Percentiles rank a stretch among this genome's conserved stretches.
phyloP scores from a whole-genome alignment of 2,329 filamentous ascomycete species.

The Penicillium sp. region DNA sequence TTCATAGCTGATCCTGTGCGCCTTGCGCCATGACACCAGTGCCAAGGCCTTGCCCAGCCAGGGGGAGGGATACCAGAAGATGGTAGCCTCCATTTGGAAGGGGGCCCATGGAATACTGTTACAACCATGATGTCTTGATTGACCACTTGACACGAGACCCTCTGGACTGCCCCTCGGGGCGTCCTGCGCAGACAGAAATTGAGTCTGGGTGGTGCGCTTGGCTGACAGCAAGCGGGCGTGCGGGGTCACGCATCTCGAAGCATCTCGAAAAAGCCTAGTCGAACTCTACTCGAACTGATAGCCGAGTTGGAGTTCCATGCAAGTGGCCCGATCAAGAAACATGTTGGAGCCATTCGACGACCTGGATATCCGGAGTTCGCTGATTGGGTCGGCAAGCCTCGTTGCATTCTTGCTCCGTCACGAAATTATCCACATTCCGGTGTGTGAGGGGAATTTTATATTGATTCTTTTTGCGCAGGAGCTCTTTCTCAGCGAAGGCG shows the following conservation, averaged over 20 bases:
- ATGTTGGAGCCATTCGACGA: slow-evolving; percentile 77
- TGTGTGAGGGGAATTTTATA: slow-evolving; percentile 45
- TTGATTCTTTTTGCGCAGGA: slow-evolving; percentile 44
- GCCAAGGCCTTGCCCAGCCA: slow-evolving; percentile 30
- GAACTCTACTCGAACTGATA: slow-evolving; percentile 18
- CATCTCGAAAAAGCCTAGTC: slow-evolving; percentile 33
- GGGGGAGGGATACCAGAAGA: not conserved
- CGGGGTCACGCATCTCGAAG: slow-evolving; percentile 22
- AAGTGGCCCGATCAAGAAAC: slow-evolving; percentile 66
- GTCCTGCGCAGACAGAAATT: slow-evolving; percentile 12
- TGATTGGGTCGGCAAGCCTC: slow-evolving; percentile 66
- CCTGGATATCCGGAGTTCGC: slow-evolving; percentile 65
- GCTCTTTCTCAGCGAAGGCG: slow-evolving; percentile 42
- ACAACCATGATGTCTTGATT: not conserved
- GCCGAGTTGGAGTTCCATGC: slow-evolving; percentile 9
- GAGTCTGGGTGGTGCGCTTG: slow-evolving; percentile 14
- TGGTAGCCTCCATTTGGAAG: not conserved
- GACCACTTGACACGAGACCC: not conserved
- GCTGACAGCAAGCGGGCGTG: slow-evolving; percentile 16
- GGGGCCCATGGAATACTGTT: not conserved
- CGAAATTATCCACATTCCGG: slow-evolving; percentile 45
- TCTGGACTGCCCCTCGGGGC: not conserved
- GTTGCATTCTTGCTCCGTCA: slow-evolving; percentile 41
- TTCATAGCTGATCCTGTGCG: slow-evolving; percentile 16
- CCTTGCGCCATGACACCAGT: slow-evolving; percentile 30